Evolutionary conservation across 441 rosid species (phyloP), one percentile per base, ranked within the genome.

Genomic region (Adansonia madagascariensis): DNA sequence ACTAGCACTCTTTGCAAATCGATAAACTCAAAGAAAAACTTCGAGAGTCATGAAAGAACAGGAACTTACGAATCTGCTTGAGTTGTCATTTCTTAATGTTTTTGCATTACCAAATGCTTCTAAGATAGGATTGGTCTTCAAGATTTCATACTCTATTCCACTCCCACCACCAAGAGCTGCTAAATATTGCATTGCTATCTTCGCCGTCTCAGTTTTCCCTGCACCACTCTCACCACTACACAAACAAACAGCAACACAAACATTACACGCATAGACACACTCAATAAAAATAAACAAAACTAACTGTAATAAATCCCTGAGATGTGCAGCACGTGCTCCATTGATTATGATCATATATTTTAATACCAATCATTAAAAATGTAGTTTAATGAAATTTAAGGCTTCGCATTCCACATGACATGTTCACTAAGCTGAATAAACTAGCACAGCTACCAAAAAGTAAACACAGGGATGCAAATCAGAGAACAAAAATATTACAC

Each of bases 51-150:
- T 56, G 41, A 35, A 47, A 82, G 1, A 82, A 83, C 80, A 73
- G 55, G 70, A 81, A 83, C 98, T 92, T 89, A 97, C 99, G 87
- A 97, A 97, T 77, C 99, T 98, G 84, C 99, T 97, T 64, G 99
- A 94, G 87, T 96, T 96, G 84, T 91, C 94, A 90, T 96, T 96
- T 87, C 97, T 93, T 75, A 87, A 79, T 56, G 99, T 97, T 84
- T 97, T 97, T 35, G 99, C 98, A 84, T 97, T 97, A 77, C 99
- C 99, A 89, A 97, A 97, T 59, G 99, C 99, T 90, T 97, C 99
- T 81, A 97, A 84, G 71, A 97, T 93, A 12, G 98, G 98, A 88
- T 97, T 94, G 62, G 98, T 94, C 87, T 94, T 93, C 88, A 97
- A 77, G 80, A 97, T 94, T 86, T 97, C 99, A 85, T 94, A 87